Evolutionary conservation across 2,329 filamentous ascomycete species (phyloP).

Genomic region (Paramyrothecium roridum): DNA sequence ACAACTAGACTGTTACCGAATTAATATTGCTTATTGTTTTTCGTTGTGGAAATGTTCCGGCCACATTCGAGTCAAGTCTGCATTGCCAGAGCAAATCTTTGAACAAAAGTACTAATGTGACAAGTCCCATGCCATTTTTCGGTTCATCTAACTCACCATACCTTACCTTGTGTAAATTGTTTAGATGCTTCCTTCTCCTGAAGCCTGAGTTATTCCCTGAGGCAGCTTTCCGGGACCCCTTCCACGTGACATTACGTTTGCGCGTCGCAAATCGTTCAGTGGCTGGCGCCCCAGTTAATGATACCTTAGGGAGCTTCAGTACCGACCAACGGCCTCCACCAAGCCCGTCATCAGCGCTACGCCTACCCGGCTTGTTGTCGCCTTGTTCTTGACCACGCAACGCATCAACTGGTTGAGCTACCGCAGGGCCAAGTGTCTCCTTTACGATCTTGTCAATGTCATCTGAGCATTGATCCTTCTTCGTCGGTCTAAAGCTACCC

Average conservation of each 20-base stretch:
- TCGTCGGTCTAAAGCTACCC: conserved; percentile 24
- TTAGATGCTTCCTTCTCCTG: too few species aligned
- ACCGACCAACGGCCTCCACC: conserved; percentile 22
- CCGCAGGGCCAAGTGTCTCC: conserved; percentile 11
- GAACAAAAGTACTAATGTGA: too few species aligned
- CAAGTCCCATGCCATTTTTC: too few species aligned
- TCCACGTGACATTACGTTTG: conserved; percentile 14
- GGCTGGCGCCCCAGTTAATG: conserved; percentile 1
- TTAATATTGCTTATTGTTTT: too few species aligned
- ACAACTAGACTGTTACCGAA: too few species aligned
- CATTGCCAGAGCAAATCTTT: too few species aligned
- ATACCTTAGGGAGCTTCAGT: conserved; percentile 1
- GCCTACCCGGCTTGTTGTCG: conserved; percentile 17
- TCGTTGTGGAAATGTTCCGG: too few species aligned
- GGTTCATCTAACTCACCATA: too few species aligned
- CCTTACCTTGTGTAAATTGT: too few species aligned
- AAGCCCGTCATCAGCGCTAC: conserved; percentile 24
- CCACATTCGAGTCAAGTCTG: too few species aligned
- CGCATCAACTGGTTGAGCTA: conserved; percentile 8
- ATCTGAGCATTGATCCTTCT: conserved; percentile 7
- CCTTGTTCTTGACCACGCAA: conserved; percentile 17
- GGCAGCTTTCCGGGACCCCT: background rate
- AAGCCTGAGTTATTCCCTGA: too few species aligned
- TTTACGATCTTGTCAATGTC: conserved; percentile 19
- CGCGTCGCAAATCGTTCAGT: conserved; percentile 3